These are phyloP conservation scores for Besnoitia besnoiti DNA, from an alignment of 169 alveolate genomes.

Conservation along the genomic window DNA sequence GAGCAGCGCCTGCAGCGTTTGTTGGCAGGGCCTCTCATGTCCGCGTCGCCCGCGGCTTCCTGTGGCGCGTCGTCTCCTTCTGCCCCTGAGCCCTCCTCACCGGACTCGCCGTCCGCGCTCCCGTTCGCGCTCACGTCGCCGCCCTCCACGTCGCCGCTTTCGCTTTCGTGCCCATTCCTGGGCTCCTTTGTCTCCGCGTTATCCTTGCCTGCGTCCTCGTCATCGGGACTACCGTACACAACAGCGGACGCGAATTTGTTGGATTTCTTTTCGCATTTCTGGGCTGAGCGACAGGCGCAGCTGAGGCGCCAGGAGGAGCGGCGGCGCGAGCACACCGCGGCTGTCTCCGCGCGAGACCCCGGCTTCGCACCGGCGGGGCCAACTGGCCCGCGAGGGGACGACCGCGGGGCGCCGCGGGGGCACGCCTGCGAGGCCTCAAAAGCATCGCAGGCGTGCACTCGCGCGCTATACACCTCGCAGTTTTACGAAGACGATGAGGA, in stretches of 20 bases:
- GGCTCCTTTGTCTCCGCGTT: background rate
- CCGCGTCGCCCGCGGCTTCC: background rate
- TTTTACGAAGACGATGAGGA: too few relatives aligned
- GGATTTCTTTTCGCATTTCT: slow-evolving; percentile 1
- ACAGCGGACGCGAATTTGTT: background rate
- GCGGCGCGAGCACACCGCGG: background rate
- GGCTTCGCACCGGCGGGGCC: background rate
- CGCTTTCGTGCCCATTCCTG: background rate
- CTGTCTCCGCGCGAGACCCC: background rate
- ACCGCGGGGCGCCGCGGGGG: too few relatives aligned
- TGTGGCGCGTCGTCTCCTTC: background rate
- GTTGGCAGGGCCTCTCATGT: background rate
- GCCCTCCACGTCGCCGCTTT: background rate
- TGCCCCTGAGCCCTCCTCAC: background rate
- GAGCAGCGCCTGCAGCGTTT: slow-evolving; percentile 25
- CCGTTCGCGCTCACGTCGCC: background rate
- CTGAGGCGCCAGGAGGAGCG: background rate
- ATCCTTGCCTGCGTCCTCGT: background rate
- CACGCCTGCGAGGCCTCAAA: too few relatives aligned
- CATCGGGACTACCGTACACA: background rate
- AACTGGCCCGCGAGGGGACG: background rate
- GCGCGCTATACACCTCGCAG: too few relatives aligned
- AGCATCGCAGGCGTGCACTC: too few relatives aligned
- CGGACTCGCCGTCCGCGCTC: background rate
- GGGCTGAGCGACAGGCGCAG: slow-evolving; percentile 17